phyloP scores from a whole-genome alignment of 2,329 filamentous ascomycete species.

The Pezizomycotina sp. region DNA sequence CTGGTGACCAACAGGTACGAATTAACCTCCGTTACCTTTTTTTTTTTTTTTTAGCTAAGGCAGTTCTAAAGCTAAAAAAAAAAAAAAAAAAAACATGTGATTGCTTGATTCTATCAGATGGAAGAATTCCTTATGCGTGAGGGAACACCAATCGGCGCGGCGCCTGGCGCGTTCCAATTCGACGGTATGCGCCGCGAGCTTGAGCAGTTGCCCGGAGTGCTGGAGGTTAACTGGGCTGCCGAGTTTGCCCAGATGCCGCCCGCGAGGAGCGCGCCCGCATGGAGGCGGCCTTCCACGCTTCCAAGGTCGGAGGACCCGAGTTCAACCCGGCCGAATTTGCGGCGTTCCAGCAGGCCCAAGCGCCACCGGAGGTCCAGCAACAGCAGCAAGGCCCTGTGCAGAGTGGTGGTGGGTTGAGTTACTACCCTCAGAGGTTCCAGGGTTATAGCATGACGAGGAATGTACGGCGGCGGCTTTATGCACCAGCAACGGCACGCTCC shows the following conservation, averaged over 20 bases:
- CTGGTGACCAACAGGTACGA: constrained; percentile 26
- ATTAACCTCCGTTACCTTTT: too few species aligned
- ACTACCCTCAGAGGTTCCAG: constrained; percentile 23
- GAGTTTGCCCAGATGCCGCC: constrained; percentile 36
- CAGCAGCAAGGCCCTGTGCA: constrained; percentile 32
- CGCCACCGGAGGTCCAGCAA: constrained; percentile 35
- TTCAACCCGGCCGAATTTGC: constrained; percentile 79
- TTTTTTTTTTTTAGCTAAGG: too few species aligned
- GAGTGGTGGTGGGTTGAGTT: constrained; percentile 47
- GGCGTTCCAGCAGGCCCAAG: constrained; percentile 61
- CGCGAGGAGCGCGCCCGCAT: constrained; percentile 45
- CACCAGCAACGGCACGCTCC: constrained; percentile 32
- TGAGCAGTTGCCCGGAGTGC: constrained; percentile 35
- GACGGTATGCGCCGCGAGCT: constrained; percentile 49
- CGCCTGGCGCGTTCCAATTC: constrained; percentile 41
- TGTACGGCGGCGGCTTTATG: constrained; percentile 29
- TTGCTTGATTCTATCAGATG: constrained; percentile 8
- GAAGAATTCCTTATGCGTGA: constrained; percentile 63
- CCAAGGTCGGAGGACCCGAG: constrained; percentile 37
- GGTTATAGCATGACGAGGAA: constrained; percentile 23
- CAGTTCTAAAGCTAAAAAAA: too few species aligned
- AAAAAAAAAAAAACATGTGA: too few species aligned
- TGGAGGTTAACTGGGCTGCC: constrained; percentile 43
- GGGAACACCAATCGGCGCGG: constrained; percentile 39
- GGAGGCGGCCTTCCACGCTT: constrained; percentile 50